Conservation (phyloP, 345 rosid genomes). For the Heritiera littoralis region DNA sequence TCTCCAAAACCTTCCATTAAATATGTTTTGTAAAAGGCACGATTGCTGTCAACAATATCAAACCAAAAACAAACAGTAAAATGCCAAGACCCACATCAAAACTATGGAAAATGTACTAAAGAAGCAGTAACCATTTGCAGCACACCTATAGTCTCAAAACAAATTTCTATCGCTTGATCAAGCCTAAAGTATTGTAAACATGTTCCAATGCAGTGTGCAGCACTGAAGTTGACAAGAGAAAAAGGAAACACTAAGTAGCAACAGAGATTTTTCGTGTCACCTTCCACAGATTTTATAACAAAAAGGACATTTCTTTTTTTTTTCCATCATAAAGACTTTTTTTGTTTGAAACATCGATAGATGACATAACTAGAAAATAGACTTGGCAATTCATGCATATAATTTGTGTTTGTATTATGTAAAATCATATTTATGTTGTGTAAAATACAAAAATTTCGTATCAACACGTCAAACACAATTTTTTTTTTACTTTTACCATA, state of each 20-base stretch:
- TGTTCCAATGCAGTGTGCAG: not conserved
- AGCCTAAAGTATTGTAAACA: not conserved
- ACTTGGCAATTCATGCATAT: too few relatives aligned
- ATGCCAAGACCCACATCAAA: slow-evolving; percentile 2
- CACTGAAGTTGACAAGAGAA: not conserved
- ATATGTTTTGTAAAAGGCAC: not conserved
- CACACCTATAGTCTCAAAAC: not conserved
- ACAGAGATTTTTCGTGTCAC: not conserved
- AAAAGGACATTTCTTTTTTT: not conserved
- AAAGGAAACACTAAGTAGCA: not conserved
- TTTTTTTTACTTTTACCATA: too few relatives aligned
- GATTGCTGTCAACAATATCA: not conserved
- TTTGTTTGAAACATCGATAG: not conserved
- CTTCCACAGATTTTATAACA: not conserved
- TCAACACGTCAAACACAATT: too few relatives aligned
- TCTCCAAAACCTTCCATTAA: not conserved
- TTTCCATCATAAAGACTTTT: not conserved
- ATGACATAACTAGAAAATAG: not conserved
- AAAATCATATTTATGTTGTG: too few relatives aligned
- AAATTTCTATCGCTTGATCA: not conserved
- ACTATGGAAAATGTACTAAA: not conserved
- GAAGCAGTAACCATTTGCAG: not conserved
- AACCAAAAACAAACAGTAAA: not conserved
- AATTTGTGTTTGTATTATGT: too few relatives aligned
- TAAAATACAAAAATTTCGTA: too few relatives aligned